Evolutionary conservation across 148 eudicot genomes (phyloP).

Genomic region (Nepenthes mirabilis): DNA sequence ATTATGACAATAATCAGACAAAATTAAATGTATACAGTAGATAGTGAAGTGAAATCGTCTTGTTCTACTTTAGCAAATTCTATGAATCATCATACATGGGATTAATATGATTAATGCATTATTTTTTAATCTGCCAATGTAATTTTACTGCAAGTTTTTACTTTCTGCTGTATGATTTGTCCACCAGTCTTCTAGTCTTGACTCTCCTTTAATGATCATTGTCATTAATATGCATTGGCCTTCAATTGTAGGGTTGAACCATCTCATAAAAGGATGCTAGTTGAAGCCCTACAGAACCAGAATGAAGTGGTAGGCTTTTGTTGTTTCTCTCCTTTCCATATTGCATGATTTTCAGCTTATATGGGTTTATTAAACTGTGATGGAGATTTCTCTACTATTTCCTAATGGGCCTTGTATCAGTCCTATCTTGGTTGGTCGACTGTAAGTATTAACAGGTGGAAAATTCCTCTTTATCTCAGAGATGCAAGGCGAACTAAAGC

Average conservation of each 20-base stretch:
- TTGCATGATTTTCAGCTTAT: not conserved
- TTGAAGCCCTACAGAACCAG: conserved; percentile 91
- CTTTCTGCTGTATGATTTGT: not conserved
- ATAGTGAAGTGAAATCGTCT: not conserved
- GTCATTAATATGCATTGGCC: not conserved
- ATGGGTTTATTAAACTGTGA: not conserved
- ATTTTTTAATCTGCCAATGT: not conserved
- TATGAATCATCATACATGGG: not conserved
- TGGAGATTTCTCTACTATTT: not conserved
- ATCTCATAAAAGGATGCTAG: conserved; percentile 96
- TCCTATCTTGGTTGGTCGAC: not conserved
- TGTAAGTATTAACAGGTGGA: too few species aligned
- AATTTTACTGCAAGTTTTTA: not conserved
- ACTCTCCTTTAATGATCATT: not conserved
- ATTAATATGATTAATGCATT: not conserved
- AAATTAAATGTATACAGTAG: not conserved
- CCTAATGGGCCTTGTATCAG: not conserved
- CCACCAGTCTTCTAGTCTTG: not conserved
- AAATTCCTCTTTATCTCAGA: too few species aligned
- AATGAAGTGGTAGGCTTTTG: conserved; percentile 80
- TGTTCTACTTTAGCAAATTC: too few species aligned
- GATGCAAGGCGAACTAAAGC: too few species aligned
- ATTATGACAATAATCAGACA: not conserved
- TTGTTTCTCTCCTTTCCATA: not conserved
- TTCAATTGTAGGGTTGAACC: conserved; percentile 77